These are phyloP conservation scores for Saccharomycopsis fermentans DNA, from an alignment of 805 yeast genomes.

Conservation along the genomic window DNA sequence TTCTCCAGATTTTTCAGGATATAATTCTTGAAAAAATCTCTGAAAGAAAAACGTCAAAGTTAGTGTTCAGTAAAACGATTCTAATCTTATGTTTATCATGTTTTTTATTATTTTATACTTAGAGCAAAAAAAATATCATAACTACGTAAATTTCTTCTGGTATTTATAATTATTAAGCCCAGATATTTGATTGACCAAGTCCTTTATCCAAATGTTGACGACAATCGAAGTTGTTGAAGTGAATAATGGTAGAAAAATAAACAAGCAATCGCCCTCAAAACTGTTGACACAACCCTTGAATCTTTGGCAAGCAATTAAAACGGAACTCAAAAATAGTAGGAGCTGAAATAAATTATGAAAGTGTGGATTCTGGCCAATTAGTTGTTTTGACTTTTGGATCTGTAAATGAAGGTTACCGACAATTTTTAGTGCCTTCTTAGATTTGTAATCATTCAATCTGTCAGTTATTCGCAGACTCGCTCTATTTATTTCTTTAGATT, in stretches of 20 bases:
- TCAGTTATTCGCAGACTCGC: neutral
- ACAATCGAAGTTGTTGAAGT: slow-evolving; percentile 6
- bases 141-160: slow-evolving; percentile 4
- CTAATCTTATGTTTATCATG: no score
- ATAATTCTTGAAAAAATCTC: no score
- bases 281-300: neutral
- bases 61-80: no score
- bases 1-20: neutral
- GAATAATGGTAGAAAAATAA: slow-evolving; percentile 8
- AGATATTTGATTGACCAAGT: slow-evolving; percentile 1
- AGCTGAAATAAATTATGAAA: neutral
- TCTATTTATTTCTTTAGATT: neutral
- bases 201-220: slow-evolving; percentile 7
- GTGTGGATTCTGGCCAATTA: neutral
- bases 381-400: neutral
- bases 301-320: neutral
- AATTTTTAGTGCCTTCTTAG: neutral
- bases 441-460: neutral
- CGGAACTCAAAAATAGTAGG: neutral
- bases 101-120: neutral
- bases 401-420: neutral
- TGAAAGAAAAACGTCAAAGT: neutral
- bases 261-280: neutral
- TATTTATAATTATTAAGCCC: slow-evolving; percentile 7
- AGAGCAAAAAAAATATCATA: neutral